Evolutionary conservation across 2,329 filamentous ascomycete species (phyloP), one percentile per base, ranked within the genome.

Genomic region (Alternaria tenuissima): DNA sequence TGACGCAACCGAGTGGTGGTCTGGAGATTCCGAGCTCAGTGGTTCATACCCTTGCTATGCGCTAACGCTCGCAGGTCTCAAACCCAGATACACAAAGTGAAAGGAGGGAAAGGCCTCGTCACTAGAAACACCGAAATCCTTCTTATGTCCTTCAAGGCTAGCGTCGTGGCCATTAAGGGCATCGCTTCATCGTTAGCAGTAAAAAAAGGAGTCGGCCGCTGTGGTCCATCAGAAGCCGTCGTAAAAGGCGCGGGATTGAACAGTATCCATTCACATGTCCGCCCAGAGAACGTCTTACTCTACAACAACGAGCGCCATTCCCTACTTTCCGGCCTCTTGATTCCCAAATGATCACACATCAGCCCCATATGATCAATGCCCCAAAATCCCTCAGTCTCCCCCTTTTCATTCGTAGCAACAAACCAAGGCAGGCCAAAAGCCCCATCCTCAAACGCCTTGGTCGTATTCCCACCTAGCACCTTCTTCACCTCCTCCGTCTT

Each of bases 381-480:
- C 84, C 85, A 89, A 66, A 85, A 88, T 1, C 76, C 75, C 63
- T 88, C 85, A 38, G 73, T 86, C 68, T 84, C 75, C 0, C 86
- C 86, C 52, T 84, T 76, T 7, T 73, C 52, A 72, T 88, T 86
- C 49, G 82, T 86, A 54, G 85, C 87, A 53, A 80, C 75, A 68
- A 87, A 86, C 83, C 85, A 89, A 3, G 87, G 87, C 54, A 89
- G 68, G 2, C 87, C 87, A 78, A 89, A 89, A 1, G 85, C 85
- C 1, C 86, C 87, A 24, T 83, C 79, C 24, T 77, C 74, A 24
- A 88, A 78, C 1, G 86, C 84, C 52, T 72, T 64, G 14, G 86
- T 80, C 1, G 85, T 87, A 59, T 86, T 87, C 24, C 75, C 76
- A 6, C 62, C 68, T 66, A 89, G 67, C 30, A 69, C 60, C 18